These are phyloP conservation scores for Calycina herbarum DNA, from an alignment of 2,329 filamentous ascomycete genomes.

Conservation along the genomic window DNA sequence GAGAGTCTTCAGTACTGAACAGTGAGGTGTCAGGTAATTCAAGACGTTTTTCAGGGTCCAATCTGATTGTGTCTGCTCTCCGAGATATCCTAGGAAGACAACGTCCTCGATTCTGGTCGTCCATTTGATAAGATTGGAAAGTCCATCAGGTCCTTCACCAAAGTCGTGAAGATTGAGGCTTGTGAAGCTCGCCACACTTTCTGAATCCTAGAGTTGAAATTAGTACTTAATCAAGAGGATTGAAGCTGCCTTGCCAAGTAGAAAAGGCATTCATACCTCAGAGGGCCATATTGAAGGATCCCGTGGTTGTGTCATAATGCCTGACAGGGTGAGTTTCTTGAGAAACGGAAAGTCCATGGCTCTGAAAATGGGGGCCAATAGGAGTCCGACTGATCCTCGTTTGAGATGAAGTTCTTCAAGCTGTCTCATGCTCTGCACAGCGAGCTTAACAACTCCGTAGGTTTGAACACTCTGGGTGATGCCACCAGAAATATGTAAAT, in stretches of 20 bases:
- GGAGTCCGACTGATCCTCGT: not conserved
- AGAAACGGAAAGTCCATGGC: not conserved
- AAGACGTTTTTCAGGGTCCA: not conserved
- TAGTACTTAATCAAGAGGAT: not conserved
- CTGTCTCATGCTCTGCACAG: slow-evolving; percentile 5
- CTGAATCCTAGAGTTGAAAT: not conserved
- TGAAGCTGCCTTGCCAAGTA: too few species aligned
- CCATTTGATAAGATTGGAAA: not conserved
- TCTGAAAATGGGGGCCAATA: slow-evolving; percentile 6
- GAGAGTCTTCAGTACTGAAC: not conserved
- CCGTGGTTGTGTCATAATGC: slow-evolving; percentile 1
- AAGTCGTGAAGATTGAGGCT: not conserved
- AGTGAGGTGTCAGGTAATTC: not conserved
- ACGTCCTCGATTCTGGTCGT: not conserved
- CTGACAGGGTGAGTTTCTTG: slow-evolving; percentile 3
- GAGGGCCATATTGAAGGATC: slow-evolving; percentile 6
- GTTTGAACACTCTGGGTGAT: slow-evolving; percentile 2
- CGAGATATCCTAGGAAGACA: not conserved
- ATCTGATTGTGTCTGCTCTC: not conserved
- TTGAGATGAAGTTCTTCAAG: slow-evolving; percentile 4
- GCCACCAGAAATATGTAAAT: slow-evolving; percentile 6
- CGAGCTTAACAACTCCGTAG: slow-evolving; percentile 3
- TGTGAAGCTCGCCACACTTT: not conserved
- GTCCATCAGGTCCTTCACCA: not conserved
- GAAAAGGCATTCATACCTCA: not conserved